Percentiles rank a stretch among this genome's conserved stretches.
These are phyloP conservation scores for Mortierella polycephala DNA, from an alignment of 371 early-diverging fungal genomes.

Conservation along the genomic window DNA sequence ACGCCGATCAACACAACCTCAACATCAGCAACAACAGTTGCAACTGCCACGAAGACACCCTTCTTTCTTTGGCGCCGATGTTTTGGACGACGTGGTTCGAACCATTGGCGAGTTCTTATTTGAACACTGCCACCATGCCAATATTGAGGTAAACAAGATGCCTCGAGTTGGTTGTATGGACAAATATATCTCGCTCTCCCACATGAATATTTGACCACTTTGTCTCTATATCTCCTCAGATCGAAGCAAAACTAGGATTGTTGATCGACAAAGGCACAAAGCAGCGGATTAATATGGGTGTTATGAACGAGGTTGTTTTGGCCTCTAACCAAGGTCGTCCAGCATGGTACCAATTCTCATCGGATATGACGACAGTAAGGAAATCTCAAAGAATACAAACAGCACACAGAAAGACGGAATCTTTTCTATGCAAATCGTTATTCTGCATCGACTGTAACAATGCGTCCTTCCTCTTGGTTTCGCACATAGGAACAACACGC, in stretches of 20 bases:
- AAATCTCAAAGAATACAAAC: neutral
- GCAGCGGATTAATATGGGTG: conserved; percentile 68
- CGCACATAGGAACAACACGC: conserved; percentile 65
- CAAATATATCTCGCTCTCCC: neutral
- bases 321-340: conserved; percentile 22
- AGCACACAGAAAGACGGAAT: neutral
- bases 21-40: conserved; percentile 10
- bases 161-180: neutral
- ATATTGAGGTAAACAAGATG: conserved; percentile 66
- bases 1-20: neutral
- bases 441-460: no score
- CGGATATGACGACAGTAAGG: conserved; percentile 71
- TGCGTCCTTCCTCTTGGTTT: neutral
- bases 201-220: neutral
- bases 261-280: conserved; percentile 72
- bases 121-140: conserved; percentile 60
- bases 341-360: conserved; percentile 64
- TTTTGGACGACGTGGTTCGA: conserved; percentile 71
- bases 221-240: conserved; percentile 55
- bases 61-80: conserved; percentile 59
- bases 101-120: conserved; percentile 71
- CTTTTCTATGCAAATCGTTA: neutral
- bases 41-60: conserved; percentile 9
- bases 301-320: conserved; percentile 64
- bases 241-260: conserved; percentile 86